phyloP scores from a whole-genome alignment of 2,329 filamentous ascomycete species.

The Botrytis hyacinthi region DNA sequence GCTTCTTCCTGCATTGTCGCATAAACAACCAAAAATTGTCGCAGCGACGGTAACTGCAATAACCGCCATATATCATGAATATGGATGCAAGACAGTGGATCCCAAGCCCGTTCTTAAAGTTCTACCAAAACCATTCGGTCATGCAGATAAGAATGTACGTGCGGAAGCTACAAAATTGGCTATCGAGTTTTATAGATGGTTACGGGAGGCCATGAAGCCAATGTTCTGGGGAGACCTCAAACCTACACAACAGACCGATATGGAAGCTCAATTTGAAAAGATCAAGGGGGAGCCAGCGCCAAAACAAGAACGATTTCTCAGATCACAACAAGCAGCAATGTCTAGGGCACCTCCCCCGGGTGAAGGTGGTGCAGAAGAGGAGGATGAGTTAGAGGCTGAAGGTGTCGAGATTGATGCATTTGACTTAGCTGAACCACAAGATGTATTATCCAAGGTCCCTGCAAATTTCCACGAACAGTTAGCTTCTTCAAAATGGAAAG shows the following conservation, averaged over 20 bases:
- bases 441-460: conserved; percentile 78
- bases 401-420: conserved; percentile 73
- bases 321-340: conserved; percentile 83
- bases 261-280: conserved; percentile 92
- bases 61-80: conserved; percentile 85
- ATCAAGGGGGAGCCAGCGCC: conserved; percentile 83
- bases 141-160: conserved; percentile 97
- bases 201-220: conserved; percentile 96
- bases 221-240: conserved; percentile 97
- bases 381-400: conserved; percentile 55
- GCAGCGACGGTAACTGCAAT: conserved; percentile 72
- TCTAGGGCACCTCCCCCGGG: conserved; percentile 64
- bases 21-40: conserved; percentile 90
- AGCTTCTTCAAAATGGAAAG: conserved; percentile 95
- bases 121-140: conserved; percentile 87
- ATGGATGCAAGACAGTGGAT: conserved; percentile 90
- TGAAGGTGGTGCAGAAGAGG: conserved; percentile 57
- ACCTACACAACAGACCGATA: conserved; percentile 87
- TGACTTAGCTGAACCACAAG: conserved; percentile 81
- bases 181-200: conserved; percentile 94
- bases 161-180: conserved; percentile 89
- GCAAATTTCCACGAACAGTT: conserved; percentile 80
- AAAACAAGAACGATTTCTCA: conserved; percentile 85
- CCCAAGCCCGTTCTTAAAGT: conserved; percentile 87
- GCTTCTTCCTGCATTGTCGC: conserved; percentile 74